Conservation (phyloP, 108 stramenopile species). For the Poteriospumella lacustris region DNA sequence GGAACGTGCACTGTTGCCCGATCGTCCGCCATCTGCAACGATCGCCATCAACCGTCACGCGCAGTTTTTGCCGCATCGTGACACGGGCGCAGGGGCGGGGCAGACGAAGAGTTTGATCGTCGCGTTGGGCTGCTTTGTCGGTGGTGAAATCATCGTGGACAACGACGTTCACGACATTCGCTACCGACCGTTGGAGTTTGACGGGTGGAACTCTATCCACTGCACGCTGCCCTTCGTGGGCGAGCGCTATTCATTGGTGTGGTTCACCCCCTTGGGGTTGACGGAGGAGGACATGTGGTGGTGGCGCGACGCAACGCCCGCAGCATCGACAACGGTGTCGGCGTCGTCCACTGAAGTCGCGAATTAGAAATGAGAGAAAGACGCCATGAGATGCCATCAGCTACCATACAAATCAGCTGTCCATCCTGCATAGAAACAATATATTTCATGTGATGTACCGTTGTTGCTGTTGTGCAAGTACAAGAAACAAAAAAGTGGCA, state of each 20-base stretch:
- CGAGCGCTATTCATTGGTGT: conserved; percentile 79
- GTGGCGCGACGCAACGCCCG: conserved; percentile 10
- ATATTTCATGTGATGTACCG: too few species aligned
- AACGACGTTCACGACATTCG: conserved; percentile 61
- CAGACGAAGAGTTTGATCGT: conserved; percentile 78
- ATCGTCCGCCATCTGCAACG: conserved; percentile 66
- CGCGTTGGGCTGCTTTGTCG: conserved; percentile 74
- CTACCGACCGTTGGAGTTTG: conserved; percentile 73
- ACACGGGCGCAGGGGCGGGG: conserved; percentile 73
- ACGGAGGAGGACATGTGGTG: conserved; percentile 10
- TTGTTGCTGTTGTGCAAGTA: too few species aligned
- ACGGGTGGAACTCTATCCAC: conserved; percentile 83
- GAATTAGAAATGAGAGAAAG: too few species aligned
- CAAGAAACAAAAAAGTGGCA: too few species aligned
- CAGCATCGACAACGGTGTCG: too few species aligned
- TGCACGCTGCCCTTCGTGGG: conserved; percentile 75
- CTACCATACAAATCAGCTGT: too few species aligned
- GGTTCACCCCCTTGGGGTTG: conserved; percentile 69
- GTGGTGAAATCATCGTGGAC: conserved; percentile 75
- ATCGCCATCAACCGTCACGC: conserved; percentile 83
- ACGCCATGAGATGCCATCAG: too few species aligned
- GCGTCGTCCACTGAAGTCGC: too few species aligned
- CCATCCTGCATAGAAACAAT: too few species aligned
- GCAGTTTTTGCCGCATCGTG: conserved; percentile 81
- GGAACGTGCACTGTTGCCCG: conserved; percentile 58